Conservation (phyloP, 164 flowering plant genomes). For the Berberis thunbergii region DNA sequence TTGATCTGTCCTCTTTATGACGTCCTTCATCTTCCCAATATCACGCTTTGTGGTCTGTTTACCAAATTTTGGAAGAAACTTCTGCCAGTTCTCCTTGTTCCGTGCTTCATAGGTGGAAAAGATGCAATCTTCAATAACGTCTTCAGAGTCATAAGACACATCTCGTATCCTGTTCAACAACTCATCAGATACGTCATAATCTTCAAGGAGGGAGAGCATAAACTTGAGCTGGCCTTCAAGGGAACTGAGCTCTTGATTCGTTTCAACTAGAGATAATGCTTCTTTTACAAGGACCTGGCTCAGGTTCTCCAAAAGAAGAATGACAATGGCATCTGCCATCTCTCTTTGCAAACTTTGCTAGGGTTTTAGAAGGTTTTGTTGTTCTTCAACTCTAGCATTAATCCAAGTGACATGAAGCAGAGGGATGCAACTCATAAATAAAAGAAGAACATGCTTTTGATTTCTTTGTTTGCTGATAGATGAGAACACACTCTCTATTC, state of each 20-base stretch:
- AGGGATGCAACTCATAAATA: too few species aligned
- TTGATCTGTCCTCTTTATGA: background rate
- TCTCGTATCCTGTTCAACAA: background rate
- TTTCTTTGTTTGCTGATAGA: too few species aligned
- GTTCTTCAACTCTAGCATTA: too few species aligned
- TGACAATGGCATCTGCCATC: background rate
- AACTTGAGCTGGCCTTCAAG: conserved; percentile 1
- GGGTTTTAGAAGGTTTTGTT: too few species aligned
- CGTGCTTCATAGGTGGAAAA: background rate
- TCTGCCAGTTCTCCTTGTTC: background rate
- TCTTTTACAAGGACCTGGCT: too few species aligned
- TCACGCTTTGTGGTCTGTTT: background rate
- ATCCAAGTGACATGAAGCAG: too few species aligned
- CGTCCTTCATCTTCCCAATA: background rate
- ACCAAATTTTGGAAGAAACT: background rate
- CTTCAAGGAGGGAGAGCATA: background rate
- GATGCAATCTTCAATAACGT: background rate
- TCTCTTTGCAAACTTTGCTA: background rate
- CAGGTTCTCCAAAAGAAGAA: too few species aligned
- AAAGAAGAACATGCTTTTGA: too few species aligned
- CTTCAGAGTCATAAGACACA: conserved; percentile 1
- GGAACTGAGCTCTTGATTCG: background rate
- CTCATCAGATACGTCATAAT: background rate
- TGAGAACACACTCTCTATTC: too few species aligned
- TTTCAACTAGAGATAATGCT: background rate